Evolutionary conservation across 73 alveolate genomes (phyloP), one percentile per base, ranked within the genome.

Genomic region (Blepharisma stoltei): DNA sequence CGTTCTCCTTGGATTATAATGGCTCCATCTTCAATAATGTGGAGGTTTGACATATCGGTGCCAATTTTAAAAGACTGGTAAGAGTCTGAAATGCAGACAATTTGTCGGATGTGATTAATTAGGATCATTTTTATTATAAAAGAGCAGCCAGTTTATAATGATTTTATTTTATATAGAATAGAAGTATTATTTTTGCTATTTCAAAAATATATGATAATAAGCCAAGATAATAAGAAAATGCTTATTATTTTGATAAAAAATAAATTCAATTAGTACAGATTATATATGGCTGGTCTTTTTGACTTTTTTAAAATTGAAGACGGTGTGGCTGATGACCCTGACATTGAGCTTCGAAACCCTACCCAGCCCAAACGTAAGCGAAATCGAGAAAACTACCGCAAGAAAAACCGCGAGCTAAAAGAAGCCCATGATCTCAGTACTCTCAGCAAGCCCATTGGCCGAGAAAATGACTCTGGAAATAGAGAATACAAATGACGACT

Each of bases 401-500:
- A 60, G 46, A 14, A 25, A 60, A 25, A 38, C 5, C 46, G 18
- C 14, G 73, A 60, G 45, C 73, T 14, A 14, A 18, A 14, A 60
- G 45, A 25, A 20, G 49, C 18, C 38, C 14, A 60, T 18, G 45
- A 18, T 18, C 11, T 60, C 49, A 60, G 47, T 60, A 38, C 76
- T 47, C 76, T 60, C 18, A 18, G 46, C 38, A 60, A n/a, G 46
- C 73, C 73, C 46, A 60, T 84, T 32, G 90, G 71, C 6, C 27
- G 80, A 54, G 99, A 96, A 84, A 86, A 91, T 54, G 98, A 95
- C 81, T 66, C 81, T 38, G 99, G 99, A 65, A 83, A 93, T 71
- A 84, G 93, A 23, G 99, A 96, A 84, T 96, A 95, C 85, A 94
- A 96, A 82, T 87, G 93, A 69, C 87, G 88, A 76, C 85, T 96